Evolutionary conservation across 2,329 filamentous ascomycete genomes (phyloP).

Genomic region (Xylariaceae sp.): DNA sequence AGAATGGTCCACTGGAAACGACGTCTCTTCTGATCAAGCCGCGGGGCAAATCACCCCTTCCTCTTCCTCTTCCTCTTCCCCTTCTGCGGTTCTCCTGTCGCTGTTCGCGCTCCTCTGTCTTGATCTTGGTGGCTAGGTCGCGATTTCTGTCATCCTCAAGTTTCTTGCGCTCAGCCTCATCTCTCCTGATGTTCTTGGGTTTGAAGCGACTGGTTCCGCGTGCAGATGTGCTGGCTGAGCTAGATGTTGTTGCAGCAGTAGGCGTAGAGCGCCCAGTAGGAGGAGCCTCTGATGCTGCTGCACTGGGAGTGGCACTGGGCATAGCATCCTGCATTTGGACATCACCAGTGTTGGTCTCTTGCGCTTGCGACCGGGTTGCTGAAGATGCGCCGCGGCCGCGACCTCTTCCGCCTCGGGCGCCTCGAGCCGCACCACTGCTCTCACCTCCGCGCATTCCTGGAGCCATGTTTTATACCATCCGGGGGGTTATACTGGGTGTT

Average conservation of each 20-base stretch:
- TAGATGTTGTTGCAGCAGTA: constrained; percentile 24
- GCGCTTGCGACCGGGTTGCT: constrained; percentile 10
- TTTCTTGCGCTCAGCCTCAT: constrained; percentile 48
- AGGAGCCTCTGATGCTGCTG: constrained; percentile 4
- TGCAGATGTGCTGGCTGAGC: constrained; percentile 34
- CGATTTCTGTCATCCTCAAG: constrained; percentile 39
- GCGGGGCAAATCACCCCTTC: constrained; percentile 34
- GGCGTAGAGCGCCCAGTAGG: constrained; percentile 12
- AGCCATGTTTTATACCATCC: constrained; percentile 24
- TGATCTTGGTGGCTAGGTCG: constrained; percentile 30
- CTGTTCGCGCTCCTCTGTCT: constrained; percentile 32
- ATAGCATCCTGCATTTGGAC: not conserved
- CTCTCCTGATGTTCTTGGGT: constrained; percentile 48
- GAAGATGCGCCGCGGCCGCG: constrained; percentile 14
- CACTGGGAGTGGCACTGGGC: not conserved
- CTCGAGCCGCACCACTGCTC: constrained; percentile 14
- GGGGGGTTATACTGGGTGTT: not conserved
- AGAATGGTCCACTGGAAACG: constrained; percentile 37
- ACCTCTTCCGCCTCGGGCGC: constrained; percentile 20
- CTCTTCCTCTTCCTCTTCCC: constrained; percentile 35
- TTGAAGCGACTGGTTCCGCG: constrained; percentile 42
- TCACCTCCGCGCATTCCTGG: constrained; percentile 21
- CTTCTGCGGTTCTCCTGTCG: constrained; percentile 34
- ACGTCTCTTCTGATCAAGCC: constrained; percentile 30
- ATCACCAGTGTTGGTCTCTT: constrained; percentile 8